Evolutionary conservation across 2,329 filamentous ascomycete genomes (phyloP).

Genomic region (Aspergillus aculeatinus): DNA sequence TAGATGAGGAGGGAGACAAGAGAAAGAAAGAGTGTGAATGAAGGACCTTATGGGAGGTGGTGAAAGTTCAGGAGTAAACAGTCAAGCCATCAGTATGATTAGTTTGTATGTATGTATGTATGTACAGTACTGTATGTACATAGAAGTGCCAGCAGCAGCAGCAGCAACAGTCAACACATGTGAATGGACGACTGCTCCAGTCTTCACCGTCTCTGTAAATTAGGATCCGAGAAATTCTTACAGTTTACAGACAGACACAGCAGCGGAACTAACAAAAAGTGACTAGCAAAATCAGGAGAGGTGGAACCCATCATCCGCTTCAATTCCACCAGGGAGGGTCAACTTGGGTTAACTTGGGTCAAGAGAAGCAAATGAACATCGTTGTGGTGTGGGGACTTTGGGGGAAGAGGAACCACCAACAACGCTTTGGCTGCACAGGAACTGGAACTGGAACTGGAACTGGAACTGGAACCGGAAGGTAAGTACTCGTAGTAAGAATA

Average conservation of each 20-base stretch:
- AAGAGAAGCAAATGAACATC: constrained; percentile 5
- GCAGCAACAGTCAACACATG: background rate
- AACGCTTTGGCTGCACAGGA: background rate
- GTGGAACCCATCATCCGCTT: background rate
- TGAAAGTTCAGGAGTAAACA: constrained; percentile 8
- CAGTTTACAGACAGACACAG: constrained; percentile 1
- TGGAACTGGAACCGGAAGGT: no score
- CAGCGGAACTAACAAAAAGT: background rate
- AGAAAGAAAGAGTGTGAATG: constrained; percentile 5
- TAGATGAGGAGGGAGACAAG: constrained; percentile 2
- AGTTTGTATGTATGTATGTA: no score
- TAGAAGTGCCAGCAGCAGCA: background rate
- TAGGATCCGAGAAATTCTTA: background rate
- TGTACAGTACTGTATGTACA: background rate
- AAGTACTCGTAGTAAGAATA: no score
- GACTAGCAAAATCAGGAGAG: constrained; percentile 8
- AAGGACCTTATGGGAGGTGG: background rate
- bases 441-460: background rate
- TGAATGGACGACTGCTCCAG: background rate
- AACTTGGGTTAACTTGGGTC: background rate
- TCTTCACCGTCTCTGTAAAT: constrained; percentile 2
- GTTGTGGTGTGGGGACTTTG: background rate
- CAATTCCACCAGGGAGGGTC: background rate
- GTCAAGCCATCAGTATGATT: background rate
- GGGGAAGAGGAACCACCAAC: background rate